Percentiles rank a stretch among this genome's conserved stretches.
Evolutionary conservation across 257 asterid species (phyloP).

Genomic region (Salvia rosmarinus): DNA sequence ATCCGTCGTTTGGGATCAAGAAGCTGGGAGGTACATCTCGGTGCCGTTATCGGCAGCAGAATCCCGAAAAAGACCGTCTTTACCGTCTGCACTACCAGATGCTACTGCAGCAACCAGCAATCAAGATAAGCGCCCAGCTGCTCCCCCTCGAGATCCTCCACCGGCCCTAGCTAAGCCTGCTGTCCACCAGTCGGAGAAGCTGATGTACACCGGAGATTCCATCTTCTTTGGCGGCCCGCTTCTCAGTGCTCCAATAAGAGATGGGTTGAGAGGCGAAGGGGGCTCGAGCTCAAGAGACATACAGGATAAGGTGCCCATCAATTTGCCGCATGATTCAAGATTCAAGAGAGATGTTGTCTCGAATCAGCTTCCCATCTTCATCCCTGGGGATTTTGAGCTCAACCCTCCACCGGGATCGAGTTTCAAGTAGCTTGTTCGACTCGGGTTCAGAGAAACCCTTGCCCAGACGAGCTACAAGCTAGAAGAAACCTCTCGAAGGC

Average conservation of each 20-base stretch:
- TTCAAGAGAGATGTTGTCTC: constrained; percentile 75
- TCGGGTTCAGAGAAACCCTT: not conserved
- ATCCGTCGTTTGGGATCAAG: constrained; percentile 98
- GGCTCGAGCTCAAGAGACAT: constrained; percentile 51
- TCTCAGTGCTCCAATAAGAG: constrained; percentile 63
- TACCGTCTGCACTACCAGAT: constrained; percentile 40
- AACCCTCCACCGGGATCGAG: constrained; percentile 54
- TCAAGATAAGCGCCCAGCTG: constrained; percentile 48
- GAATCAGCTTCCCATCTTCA: constrained; percentile 91
- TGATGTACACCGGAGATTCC: constrained; percentile 72
- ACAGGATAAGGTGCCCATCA: constrained; percentile 47
- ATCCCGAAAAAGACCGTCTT: constrained; percentile 52
- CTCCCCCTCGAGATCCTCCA: constrained; percentile 44
- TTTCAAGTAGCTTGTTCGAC: constrained; percentile 39
- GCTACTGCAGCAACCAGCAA: constrained; percentile 37
- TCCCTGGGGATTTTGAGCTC: constrained; percentile 67
- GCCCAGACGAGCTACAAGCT: constrained; percentile 27
- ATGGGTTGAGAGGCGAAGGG: constrained; percentile 50
- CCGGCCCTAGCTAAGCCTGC: constrained; percentile 44
- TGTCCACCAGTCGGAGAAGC: constrained; percentile 63
- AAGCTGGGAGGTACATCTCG: constrained; percentile 93
- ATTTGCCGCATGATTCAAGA: constrained; percentile 59
- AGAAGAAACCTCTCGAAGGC: constrained; percentile 52
- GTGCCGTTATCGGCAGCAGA: constrained; percentile 73
- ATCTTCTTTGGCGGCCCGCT: constrained; percentile 98